Evolutionary conservation across 257 asterid genomes (phyloP), one percentile per base, ranked within the genome.

Genomic region (Gentiana dahurica): DNA sequence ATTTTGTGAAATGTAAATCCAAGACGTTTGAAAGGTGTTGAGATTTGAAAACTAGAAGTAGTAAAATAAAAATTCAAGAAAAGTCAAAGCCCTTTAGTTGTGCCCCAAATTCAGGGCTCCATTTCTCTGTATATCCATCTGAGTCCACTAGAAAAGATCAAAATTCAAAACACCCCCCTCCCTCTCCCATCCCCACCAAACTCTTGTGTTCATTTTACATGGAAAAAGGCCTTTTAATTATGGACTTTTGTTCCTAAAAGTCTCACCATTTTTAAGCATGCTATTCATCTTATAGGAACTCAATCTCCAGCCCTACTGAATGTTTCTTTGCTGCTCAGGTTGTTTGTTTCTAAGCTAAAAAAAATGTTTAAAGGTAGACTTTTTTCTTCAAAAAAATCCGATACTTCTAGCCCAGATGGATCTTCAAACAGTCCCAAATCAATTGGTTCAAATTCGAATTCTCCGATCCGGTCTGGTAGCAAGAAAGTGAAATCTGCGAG

Each of bases 381-480:
- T 56, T 91, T 91, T 45, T 85, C 98, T 2, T 91, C 98, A 1
- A 91, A 85, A 65, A 91, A 91, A 65, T 81, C 96, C 2, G 93
- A 81, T 51, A 61, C 94, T 62, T 85, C 87, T 7, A 85, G 95
- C 83, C 92, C 97, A 3, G 94, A 82, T 71, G 96, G 96, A 76
- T 91, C 95, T 49, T 87, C 89, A 61, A 81, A 77, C 62, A 87
- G 96, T 68, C 92, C 96, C 8, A 71, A 86, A 78, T 87, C 98
- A 12, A 33, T 71, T 46, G 98, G 96, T 44, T 91, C 98, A 33
- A 81, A 74, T 66, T 91, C 98, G 0, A 24, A 24, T 24, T 41
- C 46, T 41, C 95, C 98, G 70, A 72, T 85, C 83, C 82, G 89
- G 79, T 83, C 90, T 72, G 98, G 83, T 47, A 57, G n/a, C 6